A percentile compares a stretch with the other conserved stretches of the same genome.
phyloP scores from a whole-genome alignment of 306 rosid genomes.

The Vicia villosa region DNA sequence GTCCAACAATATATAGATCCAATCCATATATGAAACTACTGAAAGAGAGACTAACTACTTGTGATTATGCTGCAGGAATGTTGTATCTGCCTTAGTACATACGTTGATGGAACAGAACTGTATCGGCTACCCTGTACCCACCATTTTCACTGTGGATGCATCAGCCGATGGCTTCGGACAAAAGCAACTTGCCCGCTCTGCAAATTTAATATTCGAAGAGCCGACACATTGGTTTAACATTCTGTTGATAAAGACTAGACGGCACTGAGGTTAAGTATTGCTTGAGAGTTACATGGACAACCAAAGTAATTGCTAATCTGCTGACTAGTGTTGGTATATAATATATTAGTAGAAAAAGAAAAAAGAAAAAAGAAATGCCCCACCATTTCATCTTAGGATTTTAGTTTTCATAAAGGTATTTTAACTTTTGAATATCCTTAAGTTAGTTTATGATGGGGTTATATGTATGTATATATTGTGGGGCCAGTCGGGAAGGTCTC shows the following conservation, averaged over 20 bases:
- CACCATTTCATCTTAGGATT: slow-evolving; percentile 23
- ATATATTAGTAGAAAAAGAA: slow-evolving; percentile 28
- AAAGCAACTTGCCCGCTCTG: slow-evolving; percentile 90
- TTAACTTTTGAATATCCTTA: slow-evolving; percentile 28
- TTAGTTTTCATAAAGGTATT: slow-evolving; percentile 35
- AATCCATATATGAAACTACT: neutral
- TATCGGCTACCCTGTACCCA: slow-evolving; percentile 77
- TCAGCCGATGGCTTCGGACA: slow-evolving; percentile 77
- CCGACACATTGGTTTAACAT: slow-evolving; percentile 66
- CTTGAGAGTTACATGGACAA: slow-evolving; percentile 15
- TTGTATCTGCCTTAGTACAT: slow-evolving; percentile 76
- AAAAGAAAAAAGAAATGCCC: slow-evolving; percentile 18
- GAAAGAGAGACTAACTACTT: slow-evolving; percentile 30
- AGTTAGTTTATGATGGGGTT: slow-evolving; percentile 39
- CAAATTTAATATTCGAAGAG: slow-evolving; percentile 65
- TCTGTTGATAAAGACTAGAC: slow-evolving; percentile 14
- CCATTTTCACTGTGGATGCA: slow-evolving; percentile 88
- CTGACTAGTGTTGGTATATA: slow-evolving; percentile 47
- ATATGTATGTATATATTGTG: slow-evolving; percentile 41
- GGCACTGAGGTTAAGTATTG: slow-evolving; percentile 17
- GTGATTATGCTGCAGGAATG: slow-evolving; percentile 59
- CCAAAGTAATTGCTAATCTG: slow-evolving; percentile 40
- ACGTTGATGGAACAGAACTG: slow-evolving; percentile 72
- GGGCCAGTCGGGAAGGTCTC: slow-evolving; percentile 14
- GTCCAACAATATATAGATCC: no score